Conservation (phyloP, 805 yeast species). For the Starmera pachycereana region DNA sequence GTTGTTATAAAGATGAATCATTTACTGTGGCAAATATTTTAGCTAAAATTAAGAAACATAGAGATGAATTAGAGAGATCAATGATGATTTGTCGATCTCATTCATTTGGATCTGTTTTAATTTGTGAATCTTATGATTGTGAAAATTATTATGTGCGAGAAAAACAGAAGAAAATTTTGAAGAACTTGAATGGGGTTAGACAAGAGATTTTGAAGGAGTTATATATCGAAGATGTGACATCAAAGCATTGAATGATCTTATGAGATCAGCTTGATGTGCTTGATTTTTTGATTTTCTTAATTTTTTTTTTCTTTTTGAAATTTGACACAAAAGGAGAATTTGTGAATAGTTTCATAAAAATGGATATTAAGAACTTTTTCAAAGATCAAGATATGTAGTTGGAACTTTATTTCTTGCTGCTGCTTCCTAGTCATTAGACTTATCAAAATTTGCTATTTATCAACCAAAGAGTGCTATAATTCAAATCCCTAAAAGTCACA, state of each 20-base stretch:
- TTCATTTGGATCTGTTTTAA: constrained; percentile 21
- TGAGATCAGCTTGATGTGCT: no score
- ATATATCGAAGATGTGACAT: no score
- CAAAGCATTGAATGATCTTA: no score
- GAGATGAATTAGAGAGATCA: constrained; percentile 20
- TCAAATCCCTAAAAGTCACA: no score
- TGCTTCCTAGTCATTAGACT: no score
- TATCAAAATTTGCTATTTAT: no score
- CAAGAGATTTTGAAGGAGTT: constrained; percentile 2
- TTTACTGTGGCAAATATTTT: constrained; percentile 24
- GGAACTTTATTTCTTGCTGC: no score
- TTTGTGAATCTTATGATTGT: constrained; percentile 58
- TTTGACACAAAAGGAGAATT: background rate
- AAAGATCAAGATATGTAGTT: constrained; percentile 6
- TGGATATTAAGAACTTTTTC: constrained; percentile 2
- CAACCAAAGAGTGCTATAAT: no score
- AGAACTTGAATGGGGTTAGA: constrained; percentile 8
- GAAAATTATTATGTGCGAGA: constrained; percentile 46
- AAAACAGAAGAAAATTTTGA: constrained; percentile 26
- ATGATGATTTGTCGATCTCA: constrained; percentile 28
- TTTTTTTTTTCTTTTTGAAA: no score
- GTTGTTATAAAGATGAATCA: constrained; percentile 26
- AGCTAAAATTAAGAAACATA: constrained; percentile 13
- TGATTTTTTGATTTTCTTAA: no score
- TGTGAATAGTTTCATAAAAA: background rate